Conservation (phyloP, 805 yeast genomes). For the Ogataea naganishii region DNA sequence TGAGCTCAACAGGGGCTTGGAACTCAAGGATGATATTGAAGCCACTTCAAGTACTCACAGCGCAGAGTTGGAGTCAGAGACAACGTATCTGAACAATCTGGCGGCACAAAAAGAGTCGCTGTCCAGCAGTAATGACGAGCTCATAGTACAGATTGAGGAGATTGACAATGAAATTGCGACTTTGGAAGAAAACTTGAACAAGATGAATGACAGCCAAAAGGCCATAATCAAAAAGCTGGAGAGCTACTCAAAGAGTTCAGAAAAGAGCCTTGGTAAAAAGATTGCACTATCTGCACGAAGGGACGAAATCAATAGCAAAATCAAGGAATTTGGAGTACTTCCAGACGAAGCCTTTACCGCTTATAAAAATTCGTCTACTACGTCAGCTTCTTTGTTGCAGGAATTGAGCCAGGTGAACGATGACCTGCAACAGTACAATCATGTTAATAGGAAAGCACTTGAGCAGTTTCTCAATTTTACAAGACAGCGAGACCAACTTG, state of each 20-base stretch:
- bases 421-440: constrained; percentile 54
- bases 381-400: constrained; percentile 44
- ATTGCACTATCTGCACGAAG: constrained; percentile 50
- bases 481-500: constrained; percentile 60
- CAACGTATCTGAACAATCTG: constrained; percentile 1
- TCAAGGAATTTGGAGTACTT: constrained; percentile 78
- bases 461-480: constrained; percentile 74
- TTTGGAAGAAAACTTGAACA: constrained; percentile 31
- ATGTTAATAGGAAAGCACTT: constrained; percentile 82
- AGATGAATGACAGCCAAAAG: constrained; percentile 51
- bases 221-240: constrained; percentile 47
- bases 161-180: constrained; percentile 22
- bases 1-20: constrained; percentile 13
- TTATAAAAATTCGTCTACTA: constrained; percentile 26
- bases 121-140: constrained; percentile 18
- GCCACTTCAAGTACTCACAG: neutral
- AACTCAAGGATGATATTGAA: constrained; percentile 5
- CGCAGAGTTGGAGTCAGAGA: neutral
- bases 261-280: constrained; percentile 55
- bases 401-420: constrained; percentile 47
- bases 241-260: constrained; percentile 52
- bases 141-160: constrained; percentile 21
- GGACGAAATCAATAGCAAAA: constrained; percentile 63
- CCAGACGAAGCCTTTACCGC: constrained; percentile 74
- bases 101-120: constrained; percentile 8